Conservation (phyloP, 148 eudicot genomes). For the Vaccinium darrowii region DNA sequence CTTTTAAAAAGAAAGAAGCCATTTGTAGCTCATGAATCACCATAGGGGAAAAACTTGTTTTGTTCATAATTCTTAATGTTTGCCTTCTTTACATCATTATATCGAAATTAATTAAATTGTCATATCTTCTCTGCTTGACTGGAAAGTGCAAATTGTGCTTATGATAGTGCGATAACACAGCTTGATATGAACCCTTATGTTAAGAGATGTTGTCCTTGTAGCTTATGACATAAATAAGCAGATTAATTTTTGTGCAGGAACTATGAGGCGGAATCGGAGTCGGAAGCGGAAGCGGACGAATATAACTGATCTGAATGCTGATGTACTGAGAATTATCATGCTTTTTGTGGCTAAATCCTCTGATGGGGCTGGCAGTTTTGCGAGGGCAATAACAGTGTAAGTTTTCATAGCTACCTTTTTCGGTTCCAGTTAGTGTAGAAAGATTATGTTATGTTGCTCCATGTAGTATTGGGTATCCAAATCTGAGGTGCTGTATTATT, state of each 20-base stretch:
- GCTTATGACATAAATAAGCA: background rate
- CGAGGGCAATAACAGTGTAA: constrained; percentile 12
- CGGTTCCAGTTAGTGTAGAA: background rate
- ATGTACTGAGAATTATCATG: constrained; percentile 4
- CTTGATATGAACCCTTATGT: background rate
- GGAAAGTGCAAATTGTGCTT: background rate
- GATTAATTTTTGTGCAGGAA: background rate
- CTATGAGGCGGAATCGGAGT: constrained; percentile 9
- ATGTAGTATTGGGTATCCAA: background rate
- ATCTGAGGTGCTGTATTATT: background rate
- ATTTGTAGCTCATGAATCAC: background rate
- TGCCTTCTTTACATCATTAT: background rate
- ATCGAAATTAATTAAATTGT: background rate
- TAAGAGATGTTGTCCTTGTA: background rate
- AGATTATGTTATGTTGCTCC: background rate
- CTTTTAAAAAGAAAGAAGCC: background rate
- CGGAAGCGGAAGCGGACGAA: background rate
- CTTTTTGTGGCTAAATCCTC: constrained; percentile 10
- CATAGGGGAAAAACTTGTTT: background rate
- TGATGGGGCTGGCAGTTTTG: constrained; percentile 11
- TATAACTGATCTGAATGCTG: constrained; percentile 7
- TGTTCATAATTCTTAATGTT: background rate
- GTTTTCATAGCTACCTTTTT: background rate
- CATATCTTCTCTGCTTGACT: background rate
- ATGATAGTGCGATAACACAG: background rate